Percentiles rank a stretch among this genome's conserved stretches.
Evolutionary conservation across 805 yeast species (phyloP).

Genomic region (Barnettozyma pratensis): DNA sequence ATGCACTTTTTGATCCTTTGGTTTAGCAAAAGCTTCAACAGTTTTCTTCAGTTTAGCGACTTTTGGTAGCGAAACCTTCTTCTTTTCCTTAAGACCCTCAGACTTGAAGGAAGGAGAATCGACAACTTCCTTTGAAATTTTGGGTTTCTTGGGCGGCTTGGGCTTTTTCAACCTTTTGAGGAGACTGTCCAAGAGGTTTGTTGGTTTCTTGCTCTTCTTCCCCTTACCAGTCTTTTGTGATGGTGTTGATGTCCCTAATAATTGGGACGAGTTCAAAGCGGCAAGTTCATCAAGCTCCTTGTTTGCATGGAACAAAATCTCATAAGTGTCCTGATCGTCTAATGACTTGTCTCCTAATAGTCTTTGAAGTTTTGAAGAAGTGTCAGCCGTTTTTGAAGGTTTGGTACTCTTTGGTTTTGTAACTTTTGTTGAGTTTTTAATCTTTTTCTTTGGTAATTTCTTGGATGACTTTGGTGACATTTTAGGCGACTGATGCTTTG

Average conservation of each 20-base stretch:
- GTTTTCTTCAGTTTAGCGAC: slow-evolving; percentile 1
- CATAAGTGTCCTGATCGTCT: slow-evolving; percentile 20
- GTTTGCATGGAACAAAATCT: slow-evolving; percentile 21
- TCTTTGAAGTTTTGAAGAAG: not conserved
- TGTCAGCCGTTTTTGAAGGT: not conserved
- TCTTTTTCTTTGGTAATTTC: not conserved
- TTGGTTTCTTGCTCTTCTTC: not conserved
- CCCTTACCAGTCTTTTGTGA: slow-evolving; percentile 6
- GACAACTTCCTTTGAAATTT: not conserved
- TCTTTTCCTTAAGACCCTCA: not conserved
- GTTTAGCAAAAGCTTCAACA: not conserved
- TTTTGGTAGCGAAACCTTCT: not conserved
- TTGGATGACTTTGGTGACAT: no score
- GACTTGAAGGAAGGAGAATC: not conserved
- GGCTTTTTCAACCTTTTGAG: not conserved
- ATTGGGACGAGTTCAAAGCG: not conserved
- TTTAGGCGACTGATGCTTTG: no score
- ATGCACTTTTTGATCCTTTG: not conserved
- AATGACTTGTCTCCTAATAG: slow-evolving; percentile 1
- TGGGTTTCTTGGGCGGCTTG: not conserved
- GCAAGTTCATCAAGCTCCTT: slow-evolving; percentile 4
- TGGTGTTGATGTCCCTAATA: not conserved
- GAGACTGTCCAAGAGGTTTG: not conserved
- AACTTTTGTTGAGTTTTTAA: not conserved
- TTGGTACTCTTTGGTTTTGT: not conserved